Evolutionary conservation across 2,329 filamentous ascomycete species (phyloP), one percentile per base, ranked within the genome.

Genomic region (Diplodia scrobiculata): DNA sequence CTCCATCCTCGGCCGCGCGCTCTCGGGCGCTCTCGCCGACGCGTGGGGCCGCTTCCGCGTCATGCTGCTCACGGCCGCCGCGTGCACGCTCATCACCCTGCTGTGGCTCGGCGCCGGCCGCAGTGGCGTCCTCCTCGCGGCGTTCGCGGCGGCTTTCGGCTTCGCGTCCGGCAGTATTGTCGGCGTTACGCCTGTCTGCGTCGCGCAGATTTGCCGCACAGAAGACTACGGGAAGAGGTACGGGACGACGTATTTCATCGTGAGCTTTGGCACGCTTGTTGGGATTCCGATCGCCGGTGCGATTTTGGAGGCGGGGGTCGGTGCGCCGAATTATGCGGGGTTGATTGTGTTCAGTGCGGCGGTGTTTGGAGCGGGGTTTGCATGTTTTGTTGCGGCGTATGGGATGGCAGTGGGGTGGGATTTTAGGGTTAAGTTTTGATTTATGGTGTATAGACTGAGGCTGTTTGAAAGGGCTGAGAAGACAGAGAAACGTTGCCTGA

Each of bases 91-190:
- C n/a, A 72, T 74, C 2, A 77, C 84, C 41, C 68, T 83, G 2
- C 63, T n/a, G 68, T 69, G n/a, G 75, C 80, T 2, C 73, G 85
- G 0, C 82, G 78, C 1, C 75, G 88, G 17, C 85, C 84, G 83
- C n/a, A 27, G 66, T 5, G 70, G 69, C 6, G 78, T 73, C 41
- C 69, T 74, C 0, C 70, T 76, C 52, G 73, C 78, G 19, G 68
- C 71, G 54, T 79, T 74, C 65, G 68, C 73, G 3, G 74, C 73
- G 0, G 76, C 79, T 60, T 74, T 69, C 34, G 89, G 89, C 19
- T 89, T 90, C 72, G 82, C 82, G 5, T 88, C 86, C 0, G 89
- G 89, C 19, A 84, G 86, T 1, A 88, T 86, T 70, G 84, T 90
- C 53, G 84, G 84, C 0, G 78, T 91, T 34, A 81, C 79, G 0